Evolutionary conservation across 2,329 filamentous ascomycete species (phyloP), one percentile per base, ranked within the genome.

Genomic region (Colletotrichum simmondsii): DNA sequence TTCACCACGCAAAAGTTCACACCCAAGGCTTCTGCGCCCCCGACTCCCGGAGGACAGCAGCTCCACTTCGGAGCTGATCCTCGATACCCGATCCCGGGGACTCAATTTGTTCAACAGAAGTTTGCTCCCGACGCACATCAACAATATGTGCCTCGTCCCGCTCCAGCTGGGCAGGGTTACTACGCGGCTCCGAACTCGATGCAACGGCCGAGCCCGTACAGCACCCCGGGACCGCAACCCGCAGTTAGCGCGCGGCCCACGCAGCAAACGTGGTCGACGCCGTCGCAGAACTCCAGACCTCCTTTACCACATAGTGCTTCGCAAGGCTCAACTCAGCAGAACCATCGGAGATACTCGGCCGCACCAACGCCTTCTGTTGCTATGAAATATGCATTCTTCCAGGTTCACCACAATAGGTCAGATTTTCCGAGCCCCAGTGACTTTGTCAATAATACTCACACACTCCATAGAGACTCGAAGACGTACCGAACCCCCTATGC

Each of bases 401-500:
- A 91, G 75, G 85, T 89, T 30, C 83, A 92, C 73, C 86, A 91
- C 75, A 91, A 91, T 74, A 87, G 88, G 85, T 89, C 83, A 71
- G 83, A 76, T 1, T 24, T 24, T 35, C 28, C 35, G 12, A 64
- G 19, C 16, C 11, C n/a, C 22, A 10, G 6, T 11, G 22, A 56
- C n/a, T 35, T 7, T 5, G 8, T 4, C 4, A 62, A 5, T 26
- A 42, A 10, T 12, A 56, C 73, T 54, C 73, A 81, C 74, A 80
- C 61, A 10, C 59, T 14, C 30, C n/a, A 5, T 73, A 89, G 88
- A 80, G 87, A 89, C 72, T 82, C 87, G 6, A 84, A 86, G 8
- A 87, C 87, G 66, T 92, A 92, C 72, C 86, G 88, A 62, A 91
- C 89, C 5, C 90, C 90, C 1, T 92, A 92, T 77, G 85, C 87